phyloP scores from a whole-genome alignment of 2,329 filamentous ascomycete genomes.

The Neofusicoccum ribis region DNA sequence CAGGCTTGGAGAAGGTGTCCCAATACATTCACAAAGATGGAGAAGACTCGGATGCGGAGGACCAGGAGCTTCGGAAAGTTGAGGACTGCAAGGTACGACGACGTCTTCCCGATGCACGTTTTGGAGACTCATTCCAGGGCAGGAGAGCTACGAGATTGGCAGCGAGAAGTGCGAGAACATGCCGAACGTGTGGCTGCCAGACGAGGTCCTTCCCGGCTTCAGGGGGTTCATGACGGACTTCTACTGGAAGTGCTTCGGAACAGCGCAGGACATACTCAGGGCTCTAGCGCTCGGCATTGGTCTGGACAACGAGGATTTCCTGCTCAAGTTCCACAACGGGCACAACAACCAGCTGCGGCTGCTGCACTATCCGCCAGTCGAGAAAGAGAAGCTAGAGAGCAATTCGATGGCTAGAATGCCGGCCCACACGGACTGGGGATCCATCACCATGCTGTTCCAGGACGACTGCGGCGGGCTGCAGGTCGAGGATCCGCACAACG shows the following conservation, averaged over 20 bases:
- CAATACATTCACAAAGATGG: conserved; percentile 48
- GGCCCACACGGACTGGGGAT: conserved; percentile 56
- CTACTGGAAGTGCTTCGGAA: conserved; percentile 50
- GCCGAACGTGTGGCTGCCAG: conserved; percentile 52
- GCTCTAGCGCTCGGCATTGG: conserved; percentile 51
- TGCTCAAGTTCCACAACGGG: conserved; percentile 54
- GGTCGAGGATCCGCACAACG: conserved; percentile 20
- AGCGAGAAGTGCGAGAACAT: conserved; percentile 42
- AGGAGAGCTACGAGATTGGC: conserved; percentile 49
- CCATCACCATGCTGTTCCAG: conserved; percentile 47
- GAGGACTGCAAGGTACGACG: conserved; percentile 52
- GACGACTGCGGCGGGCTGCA: conserved; percentile 60
- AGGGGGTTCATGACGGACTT: conserved; percentile 50
- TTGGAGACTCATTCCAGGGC: not conserved
- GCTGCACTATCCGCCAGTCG: conserved; percentile 58
- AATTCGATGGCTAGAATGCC: conserved; percentile 50
- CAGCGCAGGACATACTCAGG: conserved; percentile 47
- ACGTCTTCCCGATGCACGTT: not conserved
- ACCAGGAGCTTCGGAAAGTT: conserved; percentile 45
- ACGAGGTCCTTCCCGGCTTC: conserved; percentile 48
- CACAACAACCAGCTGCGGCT: conserved; percentile 62
- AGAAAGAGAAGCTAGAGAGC: conserved; percentile 45
- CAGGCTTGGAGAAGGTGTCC: conserved; percentile 50
- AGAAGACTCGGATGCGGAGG: conserved; percentile 43
- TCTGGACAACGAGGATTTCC: conserved; percentile 47